A percentile compares a stretch with the other conserved stretches of the same genome.
These are phyloP conservation scores for Exidia glandulosa DNA, from an alignment of 768 basidiomycete genomes.

Conservation along the genomic window DNA sequence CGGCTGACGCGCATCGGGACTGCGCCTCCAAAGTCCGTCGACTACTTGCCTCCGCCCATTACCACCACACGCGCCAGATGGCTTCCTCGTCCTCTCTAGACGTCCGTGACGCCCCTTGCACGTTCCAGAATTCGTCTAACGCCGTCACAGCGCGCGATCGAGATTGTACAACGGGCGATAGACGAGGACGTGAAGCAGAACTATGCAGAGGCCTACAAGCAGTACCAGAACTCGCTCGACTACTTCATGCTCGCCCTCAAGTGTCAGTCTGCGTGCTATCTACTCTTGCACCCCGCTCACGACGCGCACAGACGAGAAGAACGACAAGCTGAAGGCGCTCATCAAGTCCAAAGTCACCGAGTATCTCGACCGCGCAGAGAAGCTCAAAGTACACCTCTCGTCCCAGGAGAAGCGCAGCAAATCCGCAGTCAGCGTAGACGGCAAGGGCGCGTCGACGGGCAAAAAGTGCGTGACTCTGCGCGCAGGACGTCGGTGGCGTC, in stretches of 20 bases:
- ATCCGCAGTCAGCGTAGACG: conserved; percentile 41
- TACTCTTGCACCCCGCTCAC: background rate
- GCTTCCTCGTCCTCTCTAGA: background rate
- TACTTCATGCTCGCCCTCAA: conserved; percentile 98
- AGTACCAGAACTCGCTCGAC: conserved; percentile 90
- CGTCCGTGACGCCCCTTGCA: background rate
- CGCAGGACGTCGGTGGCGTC: conserved; percentile 1
- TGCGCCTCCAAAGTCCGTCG: too few relatives aligned
- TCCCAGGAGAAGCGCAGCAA: conserved; percentile 38
- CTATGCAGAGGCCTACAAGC: conserved; percentile 89
- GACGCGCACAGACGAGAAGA: conserved; percentile 66
- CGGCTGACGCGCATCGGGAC: too few relatives aligned
- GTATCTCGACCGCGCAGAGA: conserved; percentile 86
- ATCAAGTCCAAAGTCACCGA: conserved; percentile 84
- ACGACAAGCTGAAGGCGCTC: conserved; percentile 78
- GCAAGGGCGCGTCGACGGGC: conserved; percentile 24
- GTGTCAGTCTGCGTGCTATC: conserved; percentile 38
- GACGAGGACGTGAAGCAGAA: conserved; percentile 89
- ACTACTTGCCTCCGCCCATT: background rate
- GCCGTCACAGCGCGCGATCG: conserved; percentile 60
- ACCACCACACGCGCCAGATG: background rate
- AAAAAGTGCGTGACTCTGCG: conserved; percentile 22
- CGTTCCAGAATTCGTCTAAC: background rate
- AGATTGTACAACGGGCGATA: conserved; percentile 85
- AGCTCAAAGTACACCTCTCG: conserved; percentile 72